phyloP scores from a whole-genome alignment of 169 alveolate species.

The Plasmodium vivax region DNA sequence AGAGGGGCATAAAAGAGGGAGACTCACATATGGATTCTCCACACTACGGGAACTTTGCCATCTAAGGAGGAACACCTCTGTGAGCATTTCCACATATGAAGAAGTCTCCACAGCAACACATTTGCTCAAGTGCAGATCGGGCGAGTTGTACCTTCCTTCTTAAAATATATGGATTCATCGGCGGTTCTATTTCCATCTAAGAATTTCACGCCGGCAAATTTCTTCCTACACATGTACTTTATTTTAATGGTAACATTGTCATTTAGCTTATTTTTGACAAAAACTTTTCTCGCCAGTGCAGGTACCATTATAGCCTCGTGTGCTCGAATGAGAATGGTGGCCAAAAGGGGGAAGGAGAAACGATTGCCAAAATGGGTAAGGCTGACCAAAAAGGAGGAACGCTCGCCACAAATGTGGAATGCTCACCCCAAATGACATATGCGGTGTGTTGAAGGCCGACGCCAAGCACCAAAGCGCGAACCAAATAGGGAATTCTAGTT shows the following conservation, averaged over 20 bases:
- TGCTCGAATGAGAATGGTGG: not conserved
- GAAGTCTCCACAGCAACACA: not conserved
- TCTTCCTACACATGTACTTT: constrained; percentile 48
- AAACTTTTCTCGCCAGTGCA: constrained; percentile 16
- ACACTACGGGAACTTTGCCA: not conserved
- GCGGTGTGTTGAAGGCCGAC: not conserved
- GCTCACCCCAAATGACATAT: not conserved
- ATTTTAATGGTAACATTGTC: constrained; percentile 13
- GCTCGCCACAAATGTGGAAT: not conserved
- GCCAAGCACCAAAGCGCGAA: not conserved
- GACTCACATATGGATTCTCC: not conserved
- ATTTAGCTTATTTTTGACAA: constrained; percentile 25
- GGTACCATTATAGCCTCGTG: constrained; percentile 31
- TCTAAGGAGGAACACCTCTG: not conserved
- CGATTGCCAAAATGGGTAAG: not conserved
- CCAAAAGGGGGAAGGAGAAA: not conserved
- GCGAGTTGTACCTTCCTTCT: constrained; percentile 78
- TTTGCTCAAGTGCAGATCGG: not conserved
- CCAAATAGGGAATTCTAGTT: not conserved
- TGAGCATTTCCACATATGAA: not conserved
- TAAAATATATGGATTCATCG: constrained; percentile 79
- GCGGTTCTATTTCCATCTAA: constrained; percentile 78
- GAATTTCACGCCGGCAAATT: constrained; percentile 78
- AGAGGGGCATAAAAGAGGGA: not conserved
- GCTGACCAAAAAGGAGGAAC: not conserved